These are phyloP conservation scores for Lactuca sativa DNA, from an alignment of 129 eudicot species.

Conservation along the genomic window DNA sequence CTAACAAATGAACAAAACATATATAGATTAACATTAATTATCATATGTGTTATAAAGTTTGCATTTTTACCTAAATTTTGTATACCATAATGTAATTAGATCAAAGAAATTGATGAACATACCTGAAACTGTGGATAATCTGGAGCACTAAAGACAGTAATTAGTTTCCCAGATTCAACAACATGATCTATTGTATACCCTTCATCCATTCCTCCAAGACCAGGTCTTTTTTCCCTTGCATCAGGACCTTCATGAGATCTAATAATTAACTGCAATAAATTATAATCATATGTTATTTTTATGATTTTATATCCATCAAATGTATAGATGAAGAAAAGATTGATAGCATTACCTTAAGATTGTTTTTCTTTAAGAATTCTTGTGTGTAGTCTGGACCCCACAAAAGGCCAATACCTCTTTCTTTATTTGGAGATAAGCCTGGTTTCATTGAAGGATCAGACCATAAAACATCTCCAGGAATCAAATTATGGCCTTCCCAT, in stretches of 20 bases:
- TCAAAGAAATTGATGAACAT: neutral
- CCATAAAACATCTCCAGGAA: constrained; percentile 98
- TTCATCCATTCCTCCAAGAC: constrained; percentile 81
- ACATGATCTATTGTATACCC: constrained; percentile 95
- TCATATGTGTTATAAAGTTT: neutral
- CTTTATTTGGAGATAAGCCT: constrained; percentile 89
- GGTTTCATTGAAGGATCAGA: constrained; percentile 92
- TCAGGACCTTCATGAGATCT: constrained; percentile 99
- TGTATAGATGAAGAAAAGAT: neutral
- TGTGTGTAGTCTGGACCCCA: constrained; percentile 99
- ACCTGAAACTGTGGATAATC: constrained; percentile 99
- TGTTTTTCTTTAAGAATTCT: constrained; percentile 73
- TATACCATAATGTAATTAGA: constrained; percentile 2
- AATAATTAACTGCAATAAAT: constrained; percentile 60
- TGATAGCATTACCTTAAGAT: constrained; percentile 60
- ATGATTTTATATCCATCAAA: too few species aligned
- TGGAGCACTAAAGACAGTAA: constrained; percentile 95
- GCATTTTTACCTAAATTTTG: neutral
- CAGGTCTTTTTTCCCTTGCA: constrained; percentile 92
- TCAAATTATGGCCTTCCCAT: constrained; percentile 94
- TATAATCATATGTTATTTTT: too few species aligned
- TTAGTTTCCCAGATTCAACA: constrained; percentile 92
- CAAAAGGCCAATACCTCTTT: constrained; percentile 94
- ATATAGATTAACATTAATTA: too few species aligned
- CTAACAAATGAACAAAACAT: constrained; percentile 37